phyloP scores from a whole-genome alignment of 106 monocot species.

The Narthecium ossifragum region DNA sequence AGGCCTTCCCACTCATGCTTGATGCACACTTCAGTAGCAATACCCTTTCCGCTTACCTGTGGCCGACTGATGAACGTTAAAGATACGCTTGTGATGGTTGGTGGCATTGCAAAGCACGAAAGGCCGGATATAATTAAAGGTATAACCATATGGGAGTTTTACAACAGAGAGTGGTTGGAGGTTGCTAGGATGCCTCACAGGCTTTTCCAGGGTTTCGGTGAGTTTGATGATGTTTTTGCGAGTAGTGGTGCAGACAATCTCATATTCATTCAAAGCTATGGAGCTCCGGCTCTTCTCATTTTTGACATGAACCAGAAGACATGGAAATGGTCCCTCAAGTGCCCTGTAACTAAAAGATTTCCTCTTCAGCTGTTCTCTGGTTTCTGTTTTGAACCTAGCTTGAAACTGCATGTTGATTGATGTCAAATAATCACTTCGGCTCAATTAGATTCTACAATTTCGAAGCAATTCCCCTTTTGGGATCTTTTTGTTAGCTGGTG shows the following conservation, averaged over 20 bases:
- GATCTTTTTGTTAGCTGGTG: background rate
- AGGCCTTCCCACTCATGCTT: slow-evolving; percentile 23
- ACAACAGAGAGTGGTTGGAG: slow-evolving; percentile 54
- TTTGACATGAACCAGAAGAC: slow-evolving; percentile 64
- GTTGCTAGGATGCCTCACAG: slow-evolving; percentile 77
- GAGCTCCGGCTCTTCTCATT: slow-evolving; percentile 49
- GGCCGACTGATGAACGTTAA: slow-evolving; percentile 81
- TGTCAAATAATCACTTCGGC: too few relatives aligned
- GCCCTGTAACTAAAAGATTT: slow-evolving; percentile 70
- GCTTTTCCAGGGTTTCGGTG: slow-evolving; percentile 83
- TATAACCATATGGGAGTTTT: slow-evolving; percentile 84
- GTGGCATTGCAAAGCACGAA: slow-evolving; percentile 75
- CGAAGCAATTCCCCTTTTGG: background rate
- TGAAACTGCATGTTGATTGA: slow-evolving; percentile 45
- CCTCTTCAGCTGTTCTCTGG: slow-evolving; percentile 87
- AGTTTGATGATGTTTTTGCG: slow-evolving; percentile 84
- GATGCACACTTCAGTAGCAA: slow-evolving; percentile 30
- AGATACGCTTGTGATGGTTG: slow-evolving; percentile 78
- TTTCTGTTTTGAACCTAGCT: slow-evolving; percentile 81
- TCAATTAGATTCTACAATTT: too few relatives aligned
- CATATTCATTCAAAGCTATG: slow-evolving; percentile 79
- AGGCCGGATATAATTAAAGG: slow-evolving; percentile 83
- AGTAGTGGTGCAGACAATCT: slow-evolving; percentile 61
- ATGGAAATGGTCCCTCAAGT: slow-evolving; percentile 77
- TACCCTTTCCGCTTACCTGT: slow-evolving; percentile 73